These are phyloP conservation scores for Polygonum aviculare DNA, from an alignment of 148 eudicot genomes.

Conservation along the genomic window DNA sequence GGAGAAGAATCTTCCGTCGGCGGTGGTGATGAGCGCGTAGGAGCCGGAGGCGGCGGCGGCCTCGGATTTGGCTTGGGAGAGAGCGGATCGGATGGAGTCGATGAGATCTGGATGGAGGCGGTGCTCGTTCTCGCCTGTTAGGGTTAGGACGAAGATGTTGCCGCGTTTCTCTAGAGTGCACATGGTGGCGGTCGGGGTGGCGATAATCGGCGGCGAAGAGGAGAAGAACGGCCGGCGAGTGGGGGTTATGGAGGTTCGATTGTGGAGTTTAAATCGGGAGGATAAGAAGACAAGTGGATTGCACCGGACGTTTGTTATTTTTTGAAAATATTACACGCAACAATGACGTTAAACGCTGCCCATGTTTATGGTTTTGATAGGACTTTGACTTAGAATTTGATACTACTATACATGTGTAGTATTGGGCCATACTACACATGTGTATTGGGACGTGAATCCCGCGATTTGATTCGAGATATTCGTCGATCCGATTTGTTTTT, in stretches of 20 bases:
- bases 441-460: too few species aligned
- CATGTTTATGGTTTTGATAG: too few species aligned
- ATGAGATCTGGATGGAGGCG: conserved; percentile 31
- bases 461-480: too few species aligned
- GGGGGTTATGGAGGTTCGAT: not conserved
- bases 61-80: conserved; percentile 26
- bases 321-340: too few species aligned
- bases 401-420: too few species aligned
- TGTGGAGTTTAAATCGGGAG: not conserved
- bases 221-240: not conserved
- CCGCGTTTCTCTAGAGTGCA: conserved; percentile 29
- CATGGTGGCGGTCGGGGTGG: conserved; percentile 12
- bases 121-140: conserved; percentile 34
- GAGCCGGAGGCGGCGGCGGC: conserved; percentile 3
- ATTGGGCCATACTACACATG: too few species aligned
- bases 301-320: too few species aligned
- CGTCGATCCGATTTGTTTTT: too few species aligned
- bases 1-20: conserved; percentile 17
- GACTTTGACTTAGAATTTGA: too few species aligned
- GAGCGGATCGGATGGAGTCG: conserved; percentile 22
- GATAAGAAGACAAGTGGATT: not conserved
- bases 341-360: too few species aligned
- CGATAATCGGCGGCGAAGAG: not conserved
- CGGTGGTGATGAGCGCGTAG: conserved; percentile 16
- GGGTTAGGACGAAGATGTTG: conserved; percentile 31